Evolutionary conservation across 148 eudicot species (phyloP).

Genomic region (Rhododendron molle): DNA sequence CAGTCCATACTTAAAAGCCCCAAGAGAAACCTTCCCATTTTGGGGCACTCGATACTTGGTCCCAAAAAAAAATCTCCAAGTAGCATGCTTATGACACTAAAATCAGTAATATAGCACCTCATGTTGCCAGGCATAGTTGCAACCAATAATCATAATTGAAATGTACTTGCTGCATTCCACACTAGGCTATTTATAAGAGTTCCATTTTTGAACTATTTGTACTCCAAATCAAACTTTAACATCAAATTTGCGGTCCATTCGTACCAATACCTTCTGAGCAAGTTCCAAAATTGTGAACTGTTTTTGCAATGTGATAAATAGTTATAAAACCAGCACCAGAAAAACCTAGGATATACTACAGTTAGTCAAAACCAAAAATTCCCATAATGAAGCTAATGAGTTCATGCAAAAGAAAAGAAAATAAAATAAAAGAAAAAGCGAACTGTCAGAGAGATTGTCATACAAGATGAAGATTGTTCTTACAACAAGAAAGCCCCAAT

Average conservation of each 20-base stretch:
- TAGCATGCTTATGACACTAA: background rate
- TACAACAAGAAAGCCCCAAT: conserved; percentile 1
- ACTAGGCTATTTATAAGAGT: background rate
- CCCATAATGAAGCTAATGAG: background rate
- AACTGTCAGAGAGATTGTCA: background rate
- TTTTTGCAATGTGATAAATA: background rate
- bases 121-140: background rate
- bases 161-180: background rate
- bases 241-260: background rate
- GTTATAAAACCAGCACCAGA: background rate
- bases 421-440: too few species aligned
- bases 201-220: background rate
- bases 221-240: background rate
- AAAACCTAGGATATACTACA: background rate
- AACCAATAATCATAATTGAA: background rate
- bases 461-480: conserved; percentile 10
- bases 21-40: background rate
- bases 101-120: background rate
- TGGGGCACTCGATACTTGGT: background rate
- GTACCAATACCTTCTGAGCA: background rate
- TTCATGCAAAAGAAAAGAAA: background rate
- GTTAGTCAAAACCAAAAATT: background rate
- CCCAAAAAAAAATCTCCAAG: background rate
- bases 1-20: background rate
- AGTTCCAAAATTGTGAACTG: background rate